phyloP scores from a whole-genome alignment of 768 basidiomycete species.

The Panus rudis region DNA sequence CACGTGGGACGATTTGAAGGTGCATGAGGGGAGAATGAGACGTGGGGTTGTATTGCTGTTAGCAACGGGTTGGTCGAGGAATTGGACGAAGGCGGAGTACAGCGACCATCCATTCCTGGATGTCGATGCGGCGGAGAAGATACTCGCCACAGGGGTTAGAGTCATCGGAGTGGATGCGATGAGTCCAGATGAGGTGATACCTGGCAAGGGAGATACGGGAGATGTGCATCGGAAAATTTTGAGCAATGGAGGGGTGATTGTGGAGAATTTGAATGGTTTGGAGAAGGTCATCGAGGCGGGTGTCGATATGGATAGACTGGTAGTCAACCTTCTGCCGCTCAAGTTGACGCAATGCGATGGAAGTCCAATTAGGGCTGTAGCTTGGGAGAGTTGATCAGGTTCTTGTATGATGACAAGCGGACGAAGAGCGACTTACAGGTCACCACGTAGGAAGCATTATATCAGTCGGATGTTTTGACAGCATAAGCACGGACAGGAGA shows the following conservation, averaged over 20 bases:
- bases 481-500: slow-evolving; percentile 66
- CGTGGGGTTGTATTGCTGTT: slow-evolving; percentile 45
- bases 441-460: background rate
- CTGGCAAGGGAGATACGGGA: slow-evolving; percentile 24
- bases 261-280: slow-evolving; percentile 61
- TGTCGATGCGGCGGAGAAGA: slow-evolving; percentile 40
- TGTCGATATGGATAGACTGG: slow-evolving; percentile 13
- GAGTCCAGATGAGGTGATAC: slow-evolving; percentile 51
- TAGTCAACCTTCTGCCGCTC: slow-evolving; percentile 53
- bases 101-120: slow-evolving; percentile 60
- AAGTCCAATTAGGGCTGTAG: slow-evolving; percentile 66
- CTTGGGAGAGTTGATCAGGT: slow-evolving; percentile 36
- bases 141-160: slow-evolving; percentile 45
- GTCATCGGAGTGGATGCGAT: slow-evolving; percentile 59
- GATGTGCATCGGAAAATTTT: slow-evolving; percentile 52
- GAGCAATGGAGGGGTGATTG: slow-evolving; percentile 56
- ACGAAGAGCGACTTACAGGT: background rate
- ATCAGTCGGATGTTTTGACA: slow-evolving; percentile 11
- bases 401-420: background rate
- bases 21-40: slow-evolving; percentile 30
- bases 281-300: slow-evolving; percentile 28
- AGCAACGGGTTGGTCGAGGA: slow-evolving; percentile 60
- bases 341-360: slow-evolving; percentile 55
- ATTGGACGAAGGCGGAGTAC: slow-evolving; percentile 45
- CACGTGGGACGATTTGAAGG: slow-evolving; percentile 44